Percentiles rank a stretch among this genome's conserved stretches.
These are phyloP conservation scores for Fonsecaea pugnacius DNA, from an alignment of 2,329 filamentous ascomycete species.

Conservation along the genomic window DNA sequence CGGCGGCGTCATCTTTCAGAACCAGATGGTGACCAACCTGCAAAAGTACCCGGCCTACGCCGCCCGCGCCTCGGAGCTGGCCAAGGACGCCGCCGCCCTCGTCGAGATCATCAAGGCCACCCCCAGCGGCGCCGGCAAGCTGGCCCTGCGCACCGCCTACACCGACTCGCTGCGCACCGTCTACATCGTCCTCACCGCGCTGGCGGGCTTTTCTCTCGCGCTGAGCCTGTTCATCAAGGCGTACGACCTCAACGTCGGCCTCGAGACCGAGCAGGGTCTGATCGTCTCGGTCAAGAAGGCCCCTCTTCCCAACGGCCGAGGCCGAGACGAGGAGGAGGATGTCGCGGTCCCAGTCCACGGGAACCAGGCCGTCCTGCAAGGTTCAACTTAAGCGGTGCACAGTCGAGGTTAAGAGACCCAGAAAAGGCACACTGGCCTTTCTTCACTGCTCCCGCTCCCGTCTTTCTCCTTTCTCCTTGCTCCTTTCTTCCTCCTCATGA, in stretches of 20 bases:
- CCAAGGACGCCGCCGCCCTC: slow-evolving; percentile 62
- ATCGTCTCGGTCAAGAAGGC: slow-evolving; percentile 46
- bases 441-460: not conserved
- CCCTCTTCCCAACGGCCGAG: not conserved
- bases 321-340: not conserved
- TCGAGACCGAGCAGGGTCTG: slow-evolving; percentile 56
- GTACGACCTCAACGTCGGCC: slow-evolving; percentile 53
- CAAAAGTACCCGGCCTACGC: slow-evolving; percentile 55
- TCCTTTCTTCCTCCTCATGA: too few relatives aligned
- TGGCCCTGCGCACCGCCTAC: slow-evolving; percentile 57
- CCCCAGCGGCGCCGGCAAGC: slow-evolving; percentile 48
- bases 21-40: slow-evolving; percentile 60
- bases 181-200: slow-evolving; percentile 60
- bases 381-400: not conserved
- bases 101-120: slow-evolving; percentile 63
- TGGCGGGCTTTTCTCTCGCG: slow-evolving; percentile 58
- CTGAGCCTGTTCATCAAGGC: slow-evolving; percentile 59
- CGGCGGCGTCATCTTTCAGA: slow-evolving; percentile 72
- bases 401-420: not conserved
- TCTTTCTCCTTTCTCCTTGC: not conserved
- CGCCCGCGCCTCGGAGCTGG: slow-evolving; percentile 54
- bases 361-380: not conserved
- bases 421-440: too few relatives aligned
- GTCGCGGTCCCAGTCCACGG: not conserved
- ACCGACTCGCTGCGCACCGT: slow-evolving; percentile 59